Base-by-base conservation (phyloP, 1,284 basidiomycete genomes). In the Cryptococcus depauperatus region DNA sequence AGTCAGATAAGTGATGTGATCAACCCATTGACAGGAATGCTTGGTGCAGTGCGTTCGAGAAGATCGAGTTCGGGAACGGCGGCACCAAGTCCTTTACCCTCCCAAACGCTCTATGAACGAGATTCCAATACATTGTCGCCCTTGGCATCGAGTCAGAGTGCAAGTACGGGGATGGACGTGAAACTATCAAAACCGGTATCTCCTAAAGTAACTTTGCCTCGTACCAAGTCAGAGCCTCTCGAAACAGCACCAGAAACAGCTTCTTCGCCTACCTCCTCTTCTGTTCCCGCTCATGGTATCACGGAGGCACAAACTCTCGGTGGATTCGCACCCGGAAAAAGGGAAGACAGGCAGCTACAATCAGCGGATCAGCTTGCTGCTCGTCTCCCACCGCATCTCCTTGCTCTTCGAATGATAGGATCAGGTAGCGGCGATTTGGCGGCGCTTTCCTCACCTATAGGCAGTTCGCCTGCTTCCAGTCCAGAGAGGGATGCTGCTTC, bases 11-110 rank as follows among this genome's bases (percentile, higher is more conserved):
- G 55, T 19, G 64, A 66, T 46, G 52, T 69, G 16, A 60, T 69
- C 47, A 70, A 70, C 43, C 68, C 68, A 2, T 50, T 68, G 18
- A 67, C 65, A 1, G 64, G 66, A 9, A 40, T 59, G 27, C 64
- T 64, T 5, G 62, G 62, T 1, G 57, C 57, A 8, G 42, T 38
- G 9, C n/a, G 50, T 23, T 54, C 55, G 3, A 46, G 59, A 21
- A 51, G 29, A 30, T 30, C 29, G 13, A 30, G 54, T 14, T 41
- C 44, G 6, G 51, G 51, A 26, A 43, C 50, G 40, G n/a, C 33
- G 11, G 19, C 16, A 18, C 2, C 26, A 13, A 38, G 46, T 23
- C 40, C 47, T 21, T 33, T n/a, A 13, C 10, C 10, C 16, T 22
- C 21, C 26, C 16, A 46, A 41, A 42, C 32, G 40, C 14, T 37